These are phyloP conservation scores for Drechmeria coniospora DNA, from an alignment of 2,329 filamentous ascomycete species.

Conservation along the genomic window DNA sequence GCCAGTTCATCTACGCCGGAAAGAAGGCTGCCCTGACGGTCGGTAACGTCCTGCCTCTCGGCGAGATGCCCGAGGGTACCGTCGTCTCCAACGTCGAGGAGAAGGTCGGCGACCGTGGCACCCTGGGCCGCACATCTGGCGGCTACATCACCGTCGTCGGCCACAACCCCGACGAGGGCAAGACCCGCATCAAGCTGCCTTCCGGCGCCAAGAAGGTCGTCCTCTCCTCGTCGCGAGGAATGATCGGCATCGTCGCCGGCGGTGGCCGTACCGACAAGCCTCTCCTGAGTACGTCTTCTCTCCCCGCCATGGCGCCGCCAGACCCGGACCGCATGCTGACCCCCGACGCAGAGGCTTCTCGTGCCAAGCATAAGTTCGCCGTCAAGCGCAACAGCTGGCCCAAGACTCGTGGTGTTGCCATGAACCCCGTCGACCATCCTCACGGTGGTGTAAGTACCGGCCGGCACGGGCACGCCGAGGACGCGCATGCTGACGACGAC, in stretches of 20 bases:
- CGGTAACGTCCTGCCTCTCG: conserved; percentile 92
- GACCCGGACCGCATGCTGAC: conserved; percentile 1
- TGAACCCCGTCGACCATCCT: conserved; percentile 99
- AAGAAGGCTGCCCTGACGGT: conserved; percentile 96
- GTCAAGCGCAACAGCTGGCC: conserved; percentile 99
- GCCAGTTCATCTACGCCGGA: conserved; percentile 99
- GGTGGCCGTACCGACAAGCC: conserved; percentile 99
- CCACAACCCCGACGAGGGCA: conserved; percentile 97
- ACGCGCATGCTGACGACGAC: conserved; percentile 24
- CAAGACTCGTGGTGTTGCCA: conserved; percentile 99
- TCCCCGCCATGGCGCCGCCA: background rate
- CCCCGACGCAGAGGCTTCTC: conserved; percentile 66
- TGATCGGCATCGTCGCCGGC: conserved; percentile 99
- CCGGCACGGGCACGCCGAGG: conserved; percentile 1
- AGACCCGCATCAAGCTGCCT: conserved; percentile 99
- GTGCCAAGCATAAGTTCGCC: conserved; percentile 99
- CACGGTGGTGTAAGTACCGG: conserved; percentile 63
- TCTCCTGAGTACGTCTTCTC: conserved; percentile 58
- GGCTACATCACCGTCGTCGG: conserved; percentile 98
- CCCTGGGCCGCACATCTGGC: conserved; percentile 89
- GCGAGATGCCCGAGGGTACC: conserved; percentile 95
- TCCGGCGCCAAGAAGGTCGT: conserved; percentile 99
- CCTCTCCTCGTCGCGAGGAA: conserved; percentile 80
- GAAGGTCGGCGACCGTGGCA: conserved; percentile 93
- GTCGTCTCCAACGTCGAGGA: conserved; percentile 99